Percentiles rank a stretch among this genome's conserved stretches.
Evolutionary conservation across 768 basidiomycete genomes (phyloP).

Genomic region (Tulasnella sp.): DNA sequence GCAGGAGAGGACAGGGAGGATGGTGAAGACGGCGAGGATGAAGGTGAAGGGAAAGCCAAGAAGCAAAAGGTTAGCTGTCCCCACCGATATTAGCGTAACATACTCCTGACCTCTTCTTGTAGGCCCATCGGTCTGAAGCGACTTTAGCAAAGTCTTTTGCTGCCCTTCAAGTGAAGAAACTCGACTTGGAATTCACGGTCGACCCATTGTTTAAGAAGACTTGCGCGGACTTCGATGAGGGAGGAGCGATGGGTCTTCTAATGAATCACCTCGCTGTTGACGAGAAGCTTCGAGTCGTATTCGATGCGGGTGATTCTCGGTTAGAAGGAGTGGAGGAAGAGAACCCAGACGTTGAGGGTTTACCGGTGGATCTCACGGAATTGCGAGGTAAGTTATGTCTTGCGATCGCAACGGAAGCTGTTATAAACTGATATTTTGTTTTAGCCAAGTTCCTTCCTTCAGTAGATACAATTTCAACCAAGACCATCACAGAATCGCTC

Average conservation of each 20-base stretch:
- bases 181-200: slow-evolving; percentile 93
- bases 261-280: slow-evolving; percentile 96
- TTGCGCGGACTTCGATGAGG: slow-evolving; percentile 97
- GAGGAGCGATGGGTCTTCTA: slow-evolving; percentile 90
- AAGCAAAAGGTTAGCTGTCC: slow-evolving; percentile 44
- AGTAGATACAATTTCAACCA: slow-evolving; percentile 62
- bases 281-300: slow-evolving; percentile 85
- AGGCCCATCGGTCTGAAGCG: slow-evolving; percentile 66
- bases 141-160: slow-evolving; percentile 87
- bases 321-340: slow-evolving; percentile 73
- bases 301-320: slow-evolving; percentile 92
- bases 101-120: slow-evolving; percentile 21
- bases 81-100: slow-evolving; percentile 3
- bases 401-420: slow-evolving; percentile 7
- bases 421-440: slow-evolving; percentile 26
- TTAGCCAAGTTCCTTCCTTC: slow-evolving; percentile 75
- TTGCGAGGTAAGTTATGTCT: slow-evolving; percentile 57
- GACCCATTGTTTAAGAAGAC: slow-evolving; percentile 99
- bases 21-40: slow-evolving; percentile 66
- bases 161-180: slow-evolving; percentile 85
- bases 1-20: slow-evolving; percentile 61
- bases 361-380: slow-evolving; percentile 57
- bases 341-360: slow-evolving; percentile 61
- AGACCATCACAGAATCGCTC: slow-evolving; percentile 80
- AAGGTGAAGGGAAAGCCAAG: slow-evolving; percentile 60